Evolutionary conservation across 768 basidiomycete species (phyloP), one percentile per base, ranked within the genome.

Genomic region (Serendipita sp.): DNA sequence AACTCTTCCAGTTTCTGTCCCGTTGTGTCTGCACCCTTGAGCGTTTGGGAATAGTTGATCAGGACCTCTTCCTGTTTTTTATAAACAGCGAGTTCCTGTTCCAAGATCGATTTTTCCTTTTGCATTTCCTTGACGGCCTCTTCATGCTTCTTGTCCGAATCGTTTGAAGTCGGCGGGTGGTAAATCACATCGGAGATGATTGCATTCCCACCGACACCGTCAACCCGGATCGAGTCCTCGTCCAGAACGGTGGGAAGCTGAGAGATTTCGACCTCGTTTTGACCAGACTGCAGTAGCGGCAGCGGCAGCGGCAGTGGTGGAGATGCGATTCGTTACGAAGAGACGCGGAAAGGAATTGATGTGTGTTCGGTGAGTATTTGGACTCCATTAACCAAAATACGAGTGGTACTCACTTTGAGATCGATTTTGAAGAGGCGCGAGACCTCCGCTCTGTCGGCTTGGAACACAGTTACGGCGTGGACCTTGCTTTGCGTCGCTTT

Each of bases 121-220:
- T 35, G 8, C 3, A 65, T 32, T 11, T 58, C 54, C 32, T 65
- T 16, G 16, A 65, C 56, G 10, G 56, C 56, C 16, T n/a, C 35
- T 28, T 58, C 56, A 13, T 65, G 53, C 5, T 60, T 53, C 24
- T 65, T 47, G 2, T 51, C 34, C 30, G 30, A 65, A n/a, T 34
- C 0, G 24, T 78, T 71, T n/a, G 68, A 67, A 67, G 76, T 75
- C 30, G 75, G 64, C 16, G 75, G 63, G 48, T 35, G 62, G 71
- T 79, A 82, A n/a, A 80, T 77, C 38, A 84, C 79, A 70, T 84
- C 83, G 66, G 79, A 77, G 8, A 85, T 74, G 65, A 79, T 78
- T 3, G 79, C 78, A 32, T 74, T 72, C 3, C 75, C 76, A 10
- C 81, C 73, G 11, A 68, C 24, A 2, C 80, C 80, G 56, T 80